These are phyloP conservation scores for Irpex lacteus DNA, from an alignment of 1,284 basidiomycete genomes.

Conservation along the genomic window DNA sequence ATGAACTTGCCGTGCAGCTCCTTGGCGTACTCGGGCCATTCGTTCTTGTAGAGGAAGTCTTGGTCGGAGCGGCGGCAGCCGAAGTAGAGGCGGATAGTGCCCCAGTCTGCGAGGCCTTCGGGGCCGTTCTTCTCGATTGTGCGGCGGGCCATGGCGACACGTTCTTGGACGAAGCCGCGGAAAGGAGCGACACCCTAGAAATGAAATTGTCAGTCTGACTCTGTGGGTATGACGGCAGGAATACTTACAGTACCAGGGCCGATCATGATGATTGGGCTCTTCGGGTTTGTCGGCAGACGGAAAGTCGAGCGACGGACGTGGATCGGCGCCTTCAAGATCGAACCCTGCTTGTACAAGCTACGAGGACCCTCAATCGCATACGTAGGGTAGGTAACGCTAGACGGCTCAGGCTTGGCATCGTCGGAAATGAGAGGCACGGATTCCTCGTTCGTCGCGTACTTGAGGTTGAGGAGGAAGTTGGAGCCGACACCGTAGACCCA, in stretches of 20 bases:
- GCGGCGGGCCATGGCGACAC: conserved; percentile 91
- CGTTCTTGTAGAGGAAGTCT: conserved; percentile 93
- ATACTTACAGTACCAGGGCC: conserved; percentile 97
- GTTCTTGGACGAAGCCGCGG: conserved; percentile 98
- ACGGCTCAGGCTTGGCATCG: conserved; percentile 31
- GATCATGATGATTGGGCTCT: conserved; percentile 98
- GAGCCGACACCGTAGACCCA: conserved; percentile 86
- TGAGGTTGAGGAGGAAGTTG: conserved; percentile 92
- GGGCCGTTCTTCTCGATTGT: conserved; percentile 91
- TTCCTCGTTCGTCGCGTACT: conserved; percentile 70
- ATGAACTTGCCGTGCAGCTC: conserved; percentile 91
- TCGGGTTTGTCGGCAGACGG: conserved; percentile 94
- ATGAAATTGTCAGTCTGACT: no score
- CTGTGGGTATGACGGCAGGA: no score
- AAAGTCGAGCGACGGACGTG: conserved; percentile 97
- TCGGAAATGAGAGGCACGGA: conserved; percentile 40
- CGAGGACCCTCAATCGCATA: conserved; percentile 92
- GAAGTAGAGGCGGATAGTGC: conserved; percentile 91
- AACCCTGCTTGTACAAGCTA: conserved; percentile 72
- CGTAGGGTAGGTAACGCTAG: conserved; percentile 48
- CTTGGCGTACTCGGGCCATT: conserved; percentile 87
- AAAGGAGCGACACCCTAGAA: conserved; percentile 93
- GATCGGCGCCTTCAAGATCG: conserved; percentile 82
- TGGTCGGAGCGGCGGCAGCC: conserved; percentile 87
- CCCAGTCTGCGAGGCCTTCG: conserved; percentile 94